Evolutionary conservation across 1,139 yeast genomes (phyloP), one percentile per base, ranked within the genome.

Genomic region (Hemisphaericaspora lyxosophila): DNA sequence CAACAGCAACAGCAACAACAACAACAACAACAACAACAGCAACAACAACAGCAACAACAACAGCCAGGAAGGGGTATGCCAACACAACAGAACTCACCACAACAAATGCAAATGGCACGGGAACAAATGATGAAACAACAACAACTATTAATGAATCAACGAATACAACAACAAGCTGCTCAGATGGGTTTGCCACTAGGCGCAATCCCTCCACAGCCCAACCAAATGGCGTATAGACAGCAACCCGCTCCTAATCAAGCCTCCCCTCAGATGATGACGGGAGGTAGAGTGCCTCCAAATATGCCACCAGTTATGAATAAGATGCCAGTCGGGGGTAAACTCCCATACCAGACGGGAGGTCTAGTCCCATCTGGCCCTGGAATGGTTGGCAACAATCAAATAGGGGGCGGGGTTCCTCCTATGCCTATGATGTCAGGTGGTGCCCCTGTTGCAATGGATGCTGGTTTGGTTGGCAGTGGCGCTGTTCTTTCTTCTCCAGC

Each of bases 21-120:
- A 28, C 66, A 59, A 41, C 66, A 52, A 34, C 70, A 59, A 41
- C 55, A 59, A 28, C 59, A 42, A 34, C 64, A 51, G 42, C 60
- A 46, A 35, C 63, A 49, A 36, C 31, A 30, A 34, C 39, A 27
- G 32, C 33, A 28, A 17, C 20, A 18, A 26, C 33, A 29, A 30
- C 36, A 30, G 28, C 30, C 27, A 18, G 66, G 59, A 43, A 65
- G 60, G 40, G 23, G 23, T 20, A 20, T 20, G 23, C 23, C 57
- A 28, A 64, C 57, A 40, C 68, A 53, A 36, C 70, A 59, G 41
- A 51, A 55, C 25, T 57, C 41, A 35, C 65, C 53, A 39, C 61
- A 47, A 37, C 63, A 50, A 35, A 28, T 33, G 31, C 36, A 29
- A 22, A 35, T 40, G 41, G 24, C 41, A 3, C 26, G 43, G 33